Percentiles rank a stretch among this genome's conserved stretches.
These are phyloP conservation scores for Phlebiopsis flavidoalba DNA, from an alignment of 768 basidiomycete species.

Conservation along the genomic window DNA sequence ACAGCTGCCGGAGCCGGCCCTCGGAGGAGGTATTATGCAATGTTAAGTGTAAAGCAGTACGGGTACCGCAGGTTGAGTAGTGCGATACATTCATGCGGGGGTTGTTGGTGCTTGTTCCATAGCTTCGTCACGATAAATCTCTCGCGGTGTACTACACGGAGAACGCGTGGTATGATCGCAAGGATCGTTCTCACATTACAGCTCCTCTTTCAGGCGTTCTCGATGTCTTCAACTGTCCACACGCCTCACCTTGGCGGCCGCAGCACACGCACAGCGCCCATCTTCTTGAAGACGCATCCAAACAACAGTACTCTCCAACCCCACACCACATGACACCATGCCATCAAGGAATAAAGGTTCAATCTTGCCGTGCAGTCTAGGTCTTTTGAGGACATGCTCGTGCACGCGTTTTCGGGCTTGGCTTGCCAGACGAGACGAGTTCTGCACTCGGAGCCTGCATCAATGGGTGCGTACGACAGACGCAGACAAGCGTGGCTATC, in stretches of 20 bases:
- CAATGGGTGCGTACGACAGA: slow-evolving; percentile 65
- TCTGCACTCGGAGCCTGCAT: slow-evolving; percentile 98
- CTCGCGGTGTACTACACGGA: slow-evolving; percentile 80
- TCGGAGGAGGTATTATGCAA: slow-evolving; percentile 48
- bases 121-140: slow-evolving; percentile 65
- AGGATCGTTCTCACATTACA: slow-evolving; percentile 27
- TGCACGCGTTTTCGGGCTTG: slow-evolving; percentile 88
- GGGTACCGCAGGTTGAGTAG: slow-evolving; percentile 87
- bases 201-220: slow-evolving; percentile 47
- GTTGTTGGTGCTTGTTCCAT: slow-evolving; percentile 84
- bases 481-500: too few relatives aligned
- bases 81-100: slow-evolving; percentile 98
- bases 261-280: slow-evolving; percentile 73
- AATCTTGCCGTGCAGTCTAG: slow-evolving; percentile 70
- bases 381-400: slow-evolving; percentile 80
- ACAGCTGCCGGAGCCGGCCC: slow-evolving; percentile 33
- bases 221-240: slow-evolving; percentile 84
- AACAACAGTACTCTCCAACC: slow-evolving; percentile 95
- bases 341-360: slow-evolving; percentile 85
- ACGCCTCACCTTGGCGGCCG: slow-evolving; percentile 93
- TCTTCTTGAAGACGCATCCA: slow-evolving; percentile 76
- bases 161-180: slow-evolving; percentile 47
- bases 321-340: slow-evolving; percentile 84
- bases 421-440: slow-evolving; percentile 87
- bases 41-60: too few relatives aligned